Evolutionary conservation across 106 monocot species (phyloP).

Genomic region (Vanilla planifolia): DNA sequence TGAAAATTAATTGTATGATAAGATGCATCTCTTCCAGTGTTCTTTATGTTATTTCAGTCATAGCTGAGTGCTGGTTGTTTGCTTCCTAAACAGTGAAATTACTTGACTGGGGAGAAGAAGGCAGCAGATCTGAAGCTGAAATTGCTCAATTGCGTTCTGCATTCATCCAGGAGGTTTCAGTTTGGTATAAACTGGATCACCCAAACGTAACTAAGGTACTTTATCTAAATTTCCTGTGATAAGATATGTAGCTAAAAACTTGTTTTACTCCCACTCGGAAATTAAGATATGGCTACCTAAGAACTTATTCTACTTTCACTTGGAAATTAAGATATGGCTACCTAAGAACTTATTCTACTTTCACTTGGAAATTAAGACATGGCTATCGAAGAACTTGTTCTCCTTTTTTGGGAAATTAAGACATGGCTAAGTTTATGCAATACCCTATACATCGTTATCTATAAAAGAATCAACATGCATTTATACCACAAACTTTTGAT

Average conservation of each 20-base stretch:
- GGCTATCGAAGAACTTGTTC: too few relatives aligned
- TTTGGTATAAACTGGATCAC: conserved; percentile 59
- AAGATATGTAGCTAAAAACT: not conserved
- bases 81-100: conserved; percentile 33
- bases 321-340: too few relatives aligned
- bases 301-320: too few relatives aligned
- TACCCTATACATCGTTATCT: too few relatives aligned
- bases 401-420: too few relatives aligned
- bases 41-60: not conserved
- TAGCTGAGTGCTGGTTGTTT: not conserved
- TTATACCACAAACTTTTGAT: too few relatives aligned
- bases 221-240: not conserved
- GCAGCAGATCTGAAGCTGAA: conserved; percentile 45
- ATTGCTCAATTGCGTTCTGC: conserved; percentile 25
- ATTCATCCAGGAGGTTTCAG: conserved; percentile 43
- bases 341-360: too few relatives aligned
- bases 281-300: too few relatives aligned
- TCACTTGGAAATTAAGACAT: too few relatives aligned
- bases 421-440: too few relatives aligned
- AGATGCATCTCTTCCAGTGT: not conserved
- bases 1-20: not conserved
- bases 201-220: conserved; percentile 51
- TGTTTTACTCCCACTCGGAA: not conserved
- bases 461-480: too few relatives aligned
- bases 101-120: conserved; percentile 61